phyloP scores from a whole-genome alignment of 495 filamentous ascomycete genomes.

The Xeromyces bisporus region DNA sequence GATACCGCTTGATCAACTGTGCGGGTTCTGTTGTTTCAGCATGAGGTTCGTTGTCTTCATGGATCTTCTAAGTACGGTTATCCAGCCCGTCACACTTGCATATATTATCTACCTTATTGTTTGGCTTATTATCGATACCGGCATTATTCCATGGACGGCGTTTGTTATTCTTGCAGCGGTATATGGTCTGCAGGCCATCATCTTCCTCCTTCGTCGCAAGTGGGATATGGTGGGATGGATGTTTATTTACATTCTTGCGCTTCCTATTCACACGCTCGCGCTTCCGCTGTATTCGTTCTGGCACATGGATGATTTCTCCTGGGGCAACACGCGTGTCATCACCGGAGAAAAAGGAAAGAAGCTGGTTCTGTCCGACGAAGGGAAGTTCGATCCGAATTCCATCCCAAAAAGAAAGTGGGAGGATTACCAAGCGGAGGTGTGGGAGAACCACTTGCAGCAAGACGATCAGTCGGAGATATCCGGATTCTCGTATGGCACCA shows the following conservation, averaged over 20 bases:
- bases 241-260: slow-evolving; percentile 83
- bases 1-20: slow-evolving; percentile 81
- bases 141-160: slow-evolving; percentile 58
- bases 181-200: slow-evolving; percentile 92
- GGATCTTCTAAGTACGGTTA: slow-evolving; percentile 77
- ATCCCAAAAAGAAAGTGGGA: slow-evolving; percentile 99
- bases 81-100: slow-evolving; percentile 81
- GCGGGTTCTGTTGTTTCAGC: slow-evolving; percentile 98
- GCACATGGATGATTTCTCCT: slow-evolving; percentile 99
- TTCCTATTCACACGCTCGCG: slow-evolving; percentile 81
- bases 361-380: slow-evolving; percentile 88
- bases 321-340: slow-evolving; percentile 93
- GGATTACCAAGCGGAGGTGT: slow-evolving; percentile 94
- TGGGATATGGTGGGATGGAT: slow-evolving; percentile 99
- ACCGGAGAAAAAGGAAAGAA: slow-evolving; percentile 91
- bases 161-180: slow-evolving; percentile 85
- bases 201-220: slow-evolving; percentile 88
- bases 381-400: slow-evolving; percentile 84
- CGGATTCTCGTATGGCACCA: slow-evolving; percentile 82
- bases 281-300: slow-evolving; percentile 95
- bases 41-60: slow-evolving; percentile 98
- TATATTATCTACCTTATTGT: slow-evolving; percentile 86
- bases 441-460: slow-evolving; percentile 66
- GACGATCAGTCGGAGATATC: slow-evolving; percentile 87
- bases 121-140: slow-evolving; percentile 40